Evolutionary conservation across 805 yeast genomes (phyloP).

Genomic region (Saturnispora mendoncae): DNA sequence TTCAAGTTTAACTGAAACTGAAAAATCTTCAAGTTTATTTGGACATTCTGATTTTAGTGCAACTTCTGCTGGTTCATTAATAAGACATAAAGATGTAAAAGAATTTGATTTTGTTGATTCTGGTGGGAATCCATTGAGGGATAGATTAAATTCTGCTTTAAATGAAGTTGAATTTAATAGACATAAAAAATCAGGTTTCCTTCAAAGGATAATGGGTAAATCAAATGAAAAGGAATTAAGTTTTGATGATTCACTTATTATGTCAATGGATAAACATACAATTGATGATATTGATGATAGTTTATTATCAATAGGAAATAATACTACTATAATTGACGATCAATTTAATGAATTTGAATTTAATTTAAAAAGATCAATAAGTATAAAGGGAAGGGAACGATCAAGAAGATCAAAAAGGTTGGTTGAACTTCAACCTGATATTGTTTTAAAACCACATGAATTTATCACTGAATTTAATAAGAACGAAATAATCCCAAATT

Average conservation of each 20-base stretch:
- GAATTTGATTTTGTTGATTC: conserved; percentile 13
- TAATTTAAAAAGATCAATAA: conserved; percentile 64
- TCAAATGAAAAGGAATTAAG: conserved; percentile 20
- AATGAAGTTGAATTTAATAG: conserved; percentile 18
- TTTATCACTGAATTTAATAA: conserved; percentile 36
- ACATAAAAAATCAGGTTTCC: conserved; percentile 9
- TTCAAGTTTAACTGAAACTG: conserved; percentile 24
- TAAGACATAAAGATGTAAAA: conserved; percentile 46
- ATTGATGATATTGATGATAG: background rate
- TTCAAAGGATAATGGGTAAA: conserved; percentile 6
- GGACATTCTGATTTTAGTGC: conserved; percentile 72
- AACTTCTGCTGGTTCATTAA: conserved; percentile 79
- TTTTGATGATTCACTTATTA: conserved; percentile 28
- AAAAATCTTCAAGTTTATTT: conserved; percentile 36
- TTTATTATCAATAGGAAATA: background rate
- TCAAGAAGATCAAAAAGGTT: conserved; percentile 60
- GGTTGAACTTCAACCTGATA: conserved; percentile 48
- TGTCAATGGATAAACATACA: conserved; percentile 14
- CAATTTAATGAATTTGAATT: conserved; percentile 1
- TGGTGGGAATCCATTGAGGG: conserved; percentile 18
- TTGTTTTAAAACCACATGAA: conserved; percentile 55
- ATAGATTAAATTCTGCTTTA: conserved; percentile 27
- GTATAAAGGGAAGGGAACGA: conserved; percentile 60
- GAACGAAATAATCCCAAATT: conserved; percentile 32
- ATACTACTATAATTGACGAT: background rate